Evolutionary conservation across 495 filamentous ascomycete species (phyloP).

Genomic region (Aspergillus affinis): DNA sequence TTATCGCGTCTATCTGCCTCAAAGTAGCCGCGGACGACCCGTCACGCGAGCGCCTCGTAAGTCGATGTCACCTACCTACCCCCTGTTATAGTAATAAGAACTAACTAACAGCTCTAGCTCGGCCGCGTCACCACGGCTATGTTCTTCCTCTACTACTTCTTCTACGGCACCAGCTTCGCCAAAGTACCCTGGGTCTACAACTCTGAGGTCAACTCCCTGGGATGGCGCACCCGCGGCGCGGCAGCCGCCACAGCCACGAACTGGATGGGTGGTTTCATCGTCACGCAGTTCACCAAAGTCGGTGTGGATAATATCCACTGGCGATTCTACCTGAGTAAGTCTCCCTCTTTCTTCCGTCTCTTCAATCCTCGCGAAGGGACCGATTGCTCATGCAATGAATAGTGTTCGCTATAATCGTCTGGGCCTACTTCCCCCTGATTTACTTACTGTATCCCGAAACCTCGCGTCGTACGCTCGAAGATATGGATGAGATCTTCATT

Average conservation of each 20-base stretch:
- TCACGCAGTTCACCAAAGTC: neutral
- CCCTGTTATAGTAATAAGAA: slow-evolving; percentile 3
- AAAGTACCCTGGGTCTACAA: slow-evolving; percentile 60
- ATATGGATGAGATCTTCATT: slow-evolving; percentile 29
- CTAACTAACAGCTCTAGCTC: slow-evolving; percentile 35
- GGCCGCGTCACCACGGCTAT: slow-evolving; percentile 34
- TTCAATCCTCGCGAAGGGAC: slow-evolving; percentile 55
- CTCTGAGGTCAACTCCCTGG: slow-evolving; percentile 58
- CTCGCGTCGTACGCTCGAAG: slow-evolving; percentile 42
- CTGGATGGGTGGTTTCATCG: slow-evolving; percentile 35
- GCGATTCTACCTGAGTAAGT: slow-evolving; percentile 6
- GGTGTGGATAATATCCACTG: neutral
- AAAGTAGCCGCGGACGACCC: neutral
- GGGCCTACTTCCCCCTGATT: slow-evolving; percentile 57
- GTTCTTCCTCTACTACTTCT: slow-evolving; percentile 52
- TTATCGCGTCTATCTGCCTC: neutral
- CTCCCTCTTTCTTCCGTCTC: slow-evolving; percentile 34
- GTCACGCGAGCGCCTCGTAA: slow-evolving; percentile 46
- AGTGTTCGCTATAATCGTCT: slow-evolving; percentile 57
- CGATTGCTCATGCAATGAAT: slow-evolving; percentile 55
- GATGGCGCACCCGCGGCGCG: slow-evolving; percentile 55
- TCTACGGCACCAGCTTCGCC: slow-evolving; percentile 53
- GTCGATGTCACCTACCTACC: slow-evolving; percentile 43
- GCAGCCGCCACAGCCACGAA: slow-evolving; percentile 57
- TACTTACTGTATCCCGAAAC: slow-evolving; percentile 65